A percentile compares a stretch with the other conserved stretches of the same genome.
Conservation (phyloP, 768 basidiomycete genomes). For the Lactarius pseudohatsudake region DNA sequence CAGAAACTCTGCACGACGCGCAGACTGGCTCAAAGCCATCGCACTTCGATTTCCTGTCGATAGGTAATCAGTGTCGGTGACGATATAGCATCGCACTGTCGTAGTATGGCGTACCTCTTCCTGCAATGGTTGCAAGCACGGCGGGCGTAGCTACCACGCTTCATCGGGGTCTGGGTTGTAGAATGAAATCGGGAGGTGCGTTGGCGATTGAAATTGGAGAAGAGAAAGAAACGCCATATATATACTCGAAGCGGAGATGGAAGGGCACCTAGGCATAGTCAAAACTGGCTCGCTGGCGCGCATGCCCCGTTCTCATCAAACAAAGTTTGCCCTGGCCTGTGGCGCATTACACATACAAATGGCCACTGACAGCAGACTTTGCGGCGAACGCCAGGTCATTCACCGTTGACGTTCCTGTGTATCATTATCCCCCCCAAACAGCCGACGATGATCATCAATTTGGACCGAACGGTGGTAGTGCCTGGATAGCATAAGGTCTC, state of each 20-base stretch:
- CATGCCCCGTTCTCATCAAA: slow-evolving; percentile 5
- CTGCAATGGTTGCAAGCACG: slow-evolving; percentile 39
- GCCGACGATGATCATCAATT: background rate
- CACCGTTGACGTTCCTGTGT: slow-evolving; percentile 1
- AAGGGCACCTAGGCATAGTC: background rate
- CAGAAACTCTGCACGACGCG: slow-evolving; percentile 34
- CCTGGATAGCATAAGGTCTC: background rate
- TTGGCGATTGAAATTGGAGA: background rate
- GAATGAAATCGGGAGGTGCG: background rate
- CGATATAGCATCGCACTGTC: background rate
- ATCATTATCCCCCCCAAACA: slow-evolving; percentile 7
- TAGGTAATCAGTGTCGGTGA: background rate
- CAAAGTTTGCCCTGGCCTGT: slow-evolving; percentile 5
- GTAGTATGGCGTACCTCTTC: slow-evolving; percentile 29
- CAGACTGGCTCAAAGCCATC: slow-evolving; percentile 37
- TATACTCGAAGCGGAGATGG: background rate
- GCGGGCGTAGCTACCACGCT: slow-evolving; percentile 36
- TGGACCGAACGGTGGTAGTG: background rate
- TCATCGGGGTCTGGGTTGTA: background rate
- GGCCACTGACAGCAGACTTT: background rate
- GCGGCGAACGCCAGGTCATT: slow-evolving; percentile 5
- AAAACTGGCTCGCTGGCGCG: slow-evolving; percentile 2
- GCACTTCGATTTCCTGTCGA: slow-evolving; percentile 38
- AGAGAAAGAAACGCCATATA: background rate
- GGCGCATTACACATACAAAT: background rate